These are phyloP conservation scores for Steccherinum ochraceum DNA, from an alignment of 768 basidiomycete species.

Conservation along the genomic window DNA sequence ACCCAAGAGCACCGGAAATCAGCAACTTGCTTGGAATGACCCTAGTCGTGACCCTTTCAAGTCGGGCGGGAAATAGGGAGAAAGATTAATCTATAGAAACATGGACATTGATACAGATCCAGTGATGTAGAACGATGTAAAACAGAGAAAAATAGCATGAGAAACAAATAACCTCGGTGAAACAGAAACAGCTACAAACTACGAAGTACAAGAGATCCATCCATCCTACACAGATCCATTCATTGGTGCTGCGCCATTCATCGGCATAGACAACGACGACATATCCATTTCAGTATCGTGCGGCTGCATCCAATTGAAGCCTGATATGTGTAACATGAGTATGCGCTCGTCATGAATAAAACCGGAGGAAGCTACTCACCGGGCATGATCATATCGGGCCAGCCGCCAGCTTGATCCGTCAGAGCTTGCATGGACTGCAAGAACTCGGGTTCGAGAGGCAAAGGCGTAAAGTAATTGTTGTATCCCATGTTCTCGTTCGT, in stretches of 20 bases:
- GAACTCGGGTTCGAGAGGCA: constrained; percentile 54
- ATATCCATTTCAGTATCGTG: not conserved
- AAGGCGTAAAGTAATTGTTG: constrained; percentile 21
- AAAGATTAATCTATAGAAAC: no score
- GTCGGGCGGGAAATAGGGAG: no score
- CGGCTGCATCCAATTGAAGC: not conserved
- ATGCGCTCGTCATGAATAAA: no score
- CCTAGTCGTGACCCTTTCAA: no score
- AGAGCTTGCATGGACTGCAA: constrained; percentile 57
- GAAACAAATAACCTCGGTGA: not conserved
- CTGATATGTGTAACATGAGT: no score
- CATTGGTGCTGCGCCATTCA: not conserved
- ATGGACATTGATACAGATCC: not conserved
- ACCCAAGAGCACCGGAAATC: no score
- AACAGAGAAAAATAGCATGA: not conserved
- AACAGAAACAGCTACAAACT: not conserved
- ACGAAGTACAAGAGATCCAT: not conserved
- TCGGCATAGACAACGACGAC: not conserved
- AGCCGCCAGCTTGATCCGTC: constrained; percentile 25
- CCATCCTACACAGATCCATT: no score
- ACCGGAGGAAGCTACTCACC: no score
- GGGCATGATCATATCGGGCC: constrained; percentile 40
- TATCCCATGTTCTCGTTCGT: not conserved
- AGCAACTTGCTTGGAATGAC: no score
- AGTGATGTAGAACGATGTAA: not conserved